Evolutionary conservation across 2,329 filamentous ascomycete genomes (phyloP).

Genomic region (Diaporthe destruens): DNA sequence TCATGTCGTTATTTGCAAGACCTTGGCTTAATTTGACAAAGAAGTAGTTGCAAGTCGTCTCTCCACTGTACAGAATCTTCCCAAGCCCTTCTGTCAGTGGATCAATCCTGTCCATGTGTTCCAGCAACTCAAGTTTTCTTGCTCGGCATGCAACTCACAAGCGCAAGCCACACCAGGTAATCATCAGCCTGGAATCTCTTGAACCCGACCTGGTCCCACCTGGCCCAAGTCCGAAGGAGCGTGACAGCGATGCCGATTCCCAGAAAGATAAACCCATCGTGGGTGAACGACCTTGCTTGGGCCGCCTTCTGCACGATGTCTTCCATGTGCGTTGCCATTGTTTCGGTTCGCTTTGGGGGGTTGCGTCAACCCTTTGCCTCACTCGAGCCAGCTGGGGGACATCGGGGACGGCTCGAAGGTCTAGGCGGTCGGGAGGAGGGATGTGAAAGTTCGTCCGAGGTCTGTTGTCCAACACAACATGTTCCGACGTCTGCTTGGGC

Average conservation of each 20-base stretch:
- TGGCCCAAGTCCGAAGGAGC: constrained; percentile 52
- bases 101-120: constrained; percentile 36
- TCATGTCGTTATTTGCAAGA: constrained; percentile 68
- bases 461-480: not conserved
- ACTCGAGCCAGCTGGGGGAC: constrained; percentile 17
- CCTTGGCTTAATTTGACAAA: constrained; percentile 60
- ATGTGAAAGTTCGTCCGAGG: not conserved
- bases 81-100: not conserved
- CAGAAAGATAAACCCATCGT: constrained; percentile 53
- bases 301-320: constrained; percentile 27
- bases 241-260: constrained; percentile 52
- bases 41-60: constrained; percentile 61
- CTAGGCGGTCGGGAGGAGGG: not conserved
- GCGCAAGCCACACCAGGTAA: constrained; percentile 51
- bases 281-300: constrained; percentile 46
- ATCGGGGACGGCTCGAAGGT: not conserved
- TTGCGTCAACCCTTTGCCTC: constrained; percentile 10
- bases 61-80: constrained; percentile 63
- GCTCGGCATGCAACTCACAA: constrained; percentile 47
- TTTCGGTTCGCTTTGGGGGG: not conserved
- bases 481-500: not conserved
- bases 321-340: constrained; percentile 4
- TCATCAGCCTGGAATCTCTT: constrained; percentile 53
- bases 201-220: constrained; percentile 51
- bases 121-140: not conserved